Percentiles rank a stretch among this genome's conserved stretches.
These are phyloP conservation scores for Ogataea chonburiensis DNA, from an alignment of 805 yeast genomes.

Conservation along the genomic window DNA sequence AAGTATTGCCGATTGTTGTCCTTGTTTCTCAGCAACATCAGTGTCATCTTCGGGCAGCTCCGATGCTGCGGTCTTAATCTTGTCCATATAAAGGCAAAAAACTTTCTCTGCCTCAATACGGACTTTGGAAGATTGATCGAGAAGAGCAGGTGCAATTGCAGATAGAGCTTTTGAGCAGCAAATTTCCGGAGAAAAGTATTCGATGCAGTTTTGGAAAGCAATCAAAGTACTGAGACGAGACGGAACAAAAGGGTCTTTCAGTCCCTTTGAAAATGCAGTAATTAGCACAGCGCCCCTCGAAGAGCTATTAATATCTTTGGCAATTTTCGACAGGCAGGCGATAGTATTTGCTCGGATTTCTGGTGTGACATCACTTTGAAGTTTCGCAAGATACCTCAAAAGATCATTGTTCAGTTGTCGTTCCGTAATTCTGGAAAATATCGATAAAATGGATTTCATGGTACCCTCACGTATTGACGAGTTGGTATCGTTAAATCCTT, in stretches of 20 bases:
- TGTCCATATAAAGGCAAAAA: slow-evolving; percentile 58
- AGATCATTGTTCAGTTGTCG: slow-evolving; percentile 86
- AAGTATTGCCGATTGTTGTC: slow-evolving; percentile 14
- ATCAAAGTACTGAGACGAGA: slow-evolving; percentile 73
- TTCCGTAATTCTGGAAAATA: slow-evolving; percentile 66
- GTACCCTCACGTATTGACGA: slow-evolving; percentile 79
- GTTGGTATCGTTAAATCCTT: slow-evolving; percentile 86
- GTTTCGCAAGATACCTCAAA: slow-evolving; percentile 73
- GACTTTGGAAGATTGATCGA: slow-evolving; percentile 71
- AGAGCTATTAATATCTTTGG: slow-evolving; percentile 51
- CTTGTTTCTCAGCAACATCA: slow-evolving; percentile 27
- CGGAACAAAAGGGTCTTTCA: slow-evolving; percentile 75
- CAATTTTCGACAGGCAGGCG: slow-evolving; percentile 63
- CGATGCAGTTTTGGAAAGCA: slow-evolving; percentile 65
- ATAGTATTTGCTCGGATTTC: slow-evolving; percentile 78
- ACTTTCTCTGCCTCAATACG: slow-evolving; percentile 69
- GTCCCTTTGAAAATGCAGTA: slow-evolving; percentile 81
- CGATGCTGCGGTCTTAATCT: slow-evolving; percentile 48
- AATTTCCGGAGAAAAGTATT: slow-evolving; percentile 67
- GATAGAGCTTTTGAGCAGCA: slow-evolving; percentile 81
- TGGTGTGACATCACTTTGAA: slow-evolving; percentile 74
- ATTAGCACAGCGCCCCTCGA: slow-evolving; percentile 73
- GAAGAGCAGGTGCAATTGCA: slow-evolving; percentile 76
- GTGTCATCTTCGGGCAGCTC: slow-evolving; percentile 31
- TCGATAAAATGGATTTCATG: slow-evolving; percentile 54